A percentile compares a stretch with the other conserved stretches of the same genome.
Evolutionary conservation across 176 grass and related monocot species (phyloP).

Genomic region (Rhipidocladum racemiflorum): DNA sequence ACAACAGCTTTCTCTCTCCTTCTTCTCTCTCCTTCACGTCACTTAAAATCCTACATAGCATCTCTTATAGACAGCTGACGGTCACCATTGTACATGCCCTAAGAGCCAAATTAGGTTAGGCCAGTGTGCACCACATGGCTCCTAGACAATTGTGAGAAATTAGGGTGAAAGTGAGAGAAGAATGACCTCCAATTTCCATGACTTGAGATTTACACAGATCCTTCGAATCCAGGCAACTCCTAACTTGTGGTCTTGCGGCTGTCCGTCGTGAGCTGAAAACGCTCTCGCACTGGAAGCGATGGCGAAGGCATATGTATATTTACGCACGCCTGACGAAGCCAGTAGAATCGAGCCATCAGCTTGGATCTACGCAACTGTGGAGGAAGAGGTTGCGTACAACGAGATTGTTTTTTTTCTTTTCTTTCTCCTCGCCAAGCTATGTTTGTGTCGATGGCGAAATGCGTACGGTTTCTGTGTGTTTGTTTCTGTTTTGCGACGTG

Average conservation of each 20-base stretch:
- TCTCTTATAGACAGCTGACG: too few relatives aligned
- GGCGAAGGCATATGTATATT: neutral
- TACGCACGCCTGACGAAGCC: neutral
- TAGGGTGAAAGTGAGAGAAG: slow-evolving; percentile 3
- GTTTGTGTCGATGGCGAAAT: neutral
- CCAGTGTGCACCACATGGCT: neutral
- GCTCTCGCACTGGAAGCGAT: slow-evolving; percentile 3
- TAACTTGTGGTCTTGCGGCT: slow-evolving; percentile 13
- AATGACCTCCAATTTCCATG: slow-evolving; percentile 20
- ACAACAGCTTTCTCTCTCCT: too few relatives aligned
- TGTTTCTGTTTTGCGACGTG: neutral
- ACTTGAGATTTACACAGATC: neutral
- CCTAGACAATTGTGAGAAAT: neutral
- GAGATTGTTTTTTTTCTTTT: neutral
- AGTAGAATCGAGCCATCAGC: neutral
- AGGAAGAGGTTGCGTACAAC: slow-evolving; percentile 22
- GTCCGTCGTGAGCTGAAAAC: slow-evolving; percentile 38
- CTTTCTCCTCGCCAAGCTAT: slow-evolving; percentile 16
- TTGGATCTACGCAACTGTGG: neutral
- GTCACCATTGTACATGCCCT: too few relatives aligned
- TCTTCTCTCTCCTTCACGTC: too few relatives aligned
- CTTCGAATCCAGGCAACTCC: neutral
- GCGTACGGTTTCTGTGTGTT: neutral
- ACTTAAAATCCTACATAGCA: too few relatives aligned
- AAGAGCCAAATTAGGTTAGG: neutral